Evolutionary conservation across 768 basidiomycete genomes (phyloP), one percentile per base, ranked within the genome.

Genomic region (Tricholomella constricta): DNA sequence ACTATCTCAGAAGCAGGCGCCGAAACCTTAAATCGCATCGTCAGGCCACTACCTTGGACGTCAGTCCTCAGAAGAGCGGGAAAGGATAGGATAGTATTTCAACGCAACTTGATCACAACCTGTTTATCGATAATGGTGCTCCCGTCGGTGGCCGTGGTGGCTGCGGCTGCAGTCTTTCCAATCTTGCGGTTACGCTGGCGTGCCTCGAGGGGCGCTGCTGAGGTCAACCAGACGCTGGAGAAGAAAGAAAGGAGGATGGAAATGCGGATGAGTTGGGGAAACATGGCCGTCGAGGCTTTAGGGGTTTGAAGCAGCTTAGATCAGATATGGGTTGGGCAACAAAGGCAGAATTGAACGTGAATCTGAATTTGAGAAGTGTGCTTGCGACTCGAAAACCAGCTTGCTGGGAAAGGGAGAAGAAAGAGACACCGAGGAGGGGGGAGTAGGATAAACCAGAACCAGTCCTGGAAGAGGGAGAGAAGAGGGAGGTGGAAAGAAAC

Each of bases 21-120:
- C 4, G 65, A 67, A 36, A 67, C 59, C 45, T 65, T 65, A 58
- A 64, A 67, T 37, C 65, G 62, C 61, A 67, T 63, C 32, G 26
- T 64, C 43, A 67, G 43, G 31, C 65, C 65, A 48, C 63, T 65
- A 22, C 3, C 14, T 31, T 25, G 9, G 36, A 10, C 31, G 23
- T 34, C 14, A 31, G 36, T 51, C 34, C 37, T 29, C n/a, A n/a
- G n/a, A n/a, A n/a, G n/a, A n/a, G n/a, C n/a, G n/a, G n/a, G n/a
- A n/a, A n/a, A n/a, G n/a, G n/a, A n/a, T n/a, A n/a, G n/a, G n/a
- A n/a, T n/a, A n/a, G n/a, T n/a, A n/a, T n/a, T n/a, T n/a, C n/a
- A n/a, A n/a, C n/a, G n/a, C n/a, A n/a, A 65, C 64, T 67, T 67
- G 56, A 67, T 64, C 8, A 59, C 58, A 22, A 65, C 64, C 35